These are phyloP conservation scores for Syzygium oleosum DNA, from an alignment of 345 rosid species.

Conservation along the genomic window DNA sequence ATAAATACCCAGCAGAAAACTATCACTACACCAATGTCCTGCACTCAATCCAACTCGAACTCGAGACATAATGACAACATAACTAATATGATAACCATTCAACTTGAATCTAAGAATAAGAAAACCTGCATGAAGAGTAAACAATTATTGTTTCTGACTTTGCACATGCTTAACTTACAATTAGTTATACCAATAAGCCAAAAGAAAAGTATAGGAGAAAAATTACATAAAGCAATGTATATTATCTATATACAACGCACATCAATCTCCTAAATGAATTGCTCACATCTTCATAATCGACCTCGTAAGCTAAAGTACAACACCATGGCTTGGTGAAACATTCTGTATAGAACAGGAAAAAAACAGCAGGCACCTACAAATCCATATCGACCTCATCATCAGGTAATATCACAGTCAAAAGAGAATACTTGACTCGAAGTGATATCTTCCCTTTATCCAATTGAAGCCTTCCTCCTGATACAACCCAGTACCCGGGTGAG, in stretches of 20 bases:
- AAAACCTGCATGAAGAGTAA: background rate
- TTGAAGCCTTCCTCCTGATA: constrained; percentile 33
- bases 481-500: constrained; percentile 46
- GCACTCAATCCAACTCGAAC: background rate
- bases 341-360: background rate
- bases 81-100: background rate
- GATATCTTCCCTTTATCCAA: constrained; percentile 40
- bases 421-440: constrained; percentile 38
- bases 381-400: constrained; percentile 6
- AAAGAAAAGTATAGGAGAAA: background rate
- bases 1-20: background rate
- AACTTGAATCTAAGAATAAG: background rate
- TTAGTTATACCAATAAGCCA: background rate
- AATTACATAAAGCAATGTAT: background rate
- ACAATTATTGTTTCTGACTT: background rate
- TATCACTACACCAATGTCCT: background rate
- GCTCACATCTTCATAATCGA: background rate
- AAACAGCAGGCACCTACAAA: background rate
- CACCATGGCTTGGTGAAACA: background rate
- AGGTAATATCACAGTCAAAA: constrained; percentile 11
- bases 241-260: background rate
- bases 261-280: background rate
- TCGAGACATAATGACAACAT: background rate
- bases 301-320: background rate
- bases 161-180: background rate